These are phyloP conservation scores for Coniferiporia weirii DNA, from an alignment of 1,284 basidiomycete species.

Conservation along the genomic window DNA sequence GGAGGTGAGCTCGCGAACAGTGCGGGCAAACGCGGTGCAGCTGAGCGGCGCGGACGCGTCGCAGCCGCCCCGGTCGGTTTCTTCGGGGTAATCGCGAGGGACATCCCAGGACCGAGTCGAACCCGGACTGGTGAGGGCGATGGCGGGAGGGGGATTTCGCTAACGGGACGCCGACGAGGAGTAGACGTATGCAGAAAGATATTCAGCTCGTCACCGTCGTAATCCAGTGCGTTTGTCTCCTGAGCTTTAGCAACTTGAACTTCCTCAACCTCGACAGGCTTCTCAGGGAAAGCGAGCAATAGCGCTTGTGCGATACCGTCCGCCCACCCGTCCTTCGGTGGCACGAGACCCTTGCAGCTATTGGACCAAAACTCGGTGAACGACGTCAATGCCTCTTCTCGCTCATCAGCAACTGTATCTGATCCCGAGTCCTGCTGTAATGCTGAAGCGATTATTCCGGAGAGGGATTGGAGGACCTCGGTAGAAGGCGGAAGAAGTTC, in stretches of 20 bases:
- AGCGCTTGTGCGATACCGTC: constrained; percentile 10
- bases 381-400: constrained; percentile 15
- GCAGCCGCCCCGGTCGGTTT: background rate
- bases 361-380: constrained; percentile 20
- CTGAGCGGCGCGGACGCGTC: background rate
- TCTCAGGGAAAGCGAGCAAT: constrained; percentile 2
- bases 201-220: constrained; percentile 10
- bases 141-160: constrained; percentile 6
- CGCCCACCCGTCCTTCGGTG: constrained; percentile 15
- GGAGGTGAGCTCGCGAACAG: constrained; percentile 3
- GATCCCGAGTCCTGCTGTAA: constrained; percentile 13
- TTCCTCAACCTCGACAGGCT: background rate
- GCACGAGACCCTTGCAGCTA: constrained; percentile 10
- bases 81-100: background rate
- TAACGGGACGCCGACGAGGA: constrained; percentile 6
- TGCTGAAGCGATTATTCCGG: constrained; percentile 17
- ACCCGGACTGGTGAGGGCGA: constrained; percentile 5
- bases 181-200: constrained; percentile 12
- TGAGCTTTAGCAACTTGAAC: background rate
- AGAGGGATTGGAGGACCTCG: constrained; percentile 13
- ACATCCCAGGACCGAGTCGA: background rate
- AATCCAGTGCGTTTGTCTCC: background rate
- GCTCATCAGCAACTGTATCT: background rate
- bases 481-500: constrained; percentile 11
- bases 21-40: constrained; percentile 4